These are phyloP conservation scores for Furcasterigmium sp. DNA, from an alignment of 2,329 filamentous ascomycete species.

Conservation along the genomic window DNA sequence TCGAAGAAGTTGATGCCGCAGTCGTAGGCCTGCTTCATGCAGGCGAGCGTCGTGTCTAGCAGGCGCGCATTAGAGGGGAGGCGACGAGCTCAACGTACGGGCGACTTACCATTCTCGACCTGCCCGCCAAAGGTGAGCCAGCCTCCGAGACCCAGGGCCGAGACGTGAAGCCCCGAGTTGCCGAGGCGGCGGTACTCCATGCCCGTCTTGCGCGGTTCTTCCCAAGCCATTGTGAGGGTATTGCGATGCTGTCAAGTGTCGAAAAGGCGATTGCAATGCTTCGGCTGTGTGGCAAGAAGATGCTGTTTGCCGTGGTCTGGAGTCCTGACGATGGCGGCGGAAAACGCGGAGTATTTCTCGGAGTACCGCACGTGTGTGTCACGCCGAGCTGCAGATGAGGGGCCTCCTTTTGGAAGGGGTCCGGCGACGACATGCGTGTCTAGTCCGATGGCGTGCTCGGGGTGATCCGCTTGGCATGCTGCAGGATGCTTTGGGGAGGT, in stretches of 20 bases:
- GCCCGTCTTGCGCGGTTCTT: conserved; percentile 37
- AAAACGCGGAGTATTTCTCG: not conserved
- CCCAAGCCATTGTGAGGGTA: conserved; percentile 29
- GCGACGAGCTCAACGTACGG: too few species aligned
- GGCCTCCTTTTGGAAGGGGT: too few species aligned
- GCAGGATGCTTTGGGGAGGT: too few species aligned
- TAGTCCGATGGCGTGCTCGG: not conserved
- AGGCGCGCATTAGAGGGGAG: conserved; percentile 2
- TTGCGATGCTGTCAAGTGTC: not conserved
- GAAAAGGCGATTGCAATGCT: not conserved
- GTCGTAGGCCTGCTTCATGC: conserved; percentile 58
- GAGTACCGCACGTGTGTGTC: not conserved
- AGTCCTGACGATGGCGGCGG: not conserved
- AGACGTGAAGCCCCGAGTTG: conserved; percentile 59
- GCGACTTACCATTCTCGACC: conserved; percentile 40
- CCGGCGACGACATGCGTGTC: too few species aligned
- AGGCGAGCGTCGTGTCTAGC: conserved; percentile 51
- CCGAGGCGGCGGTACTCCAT: conserved; percentile 38
- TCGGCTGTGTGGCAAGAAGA: not conserved
- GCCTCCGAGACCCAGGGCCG: conserved; percentile 58
- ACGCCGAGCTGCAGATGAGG: too few species aligned
- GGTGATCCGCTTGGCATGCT: not conserved
- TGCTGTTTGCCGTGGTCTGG: not conserved
- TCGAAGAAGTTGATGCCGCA: conserved; percentile 60
- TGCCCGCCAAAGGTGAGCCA: conserved; percentile 65